Evolutionary conservation across 495 filamentous ascomycete genomes (phyloP).

Genomic region (Recurvomyces mirabilis): DNA sequence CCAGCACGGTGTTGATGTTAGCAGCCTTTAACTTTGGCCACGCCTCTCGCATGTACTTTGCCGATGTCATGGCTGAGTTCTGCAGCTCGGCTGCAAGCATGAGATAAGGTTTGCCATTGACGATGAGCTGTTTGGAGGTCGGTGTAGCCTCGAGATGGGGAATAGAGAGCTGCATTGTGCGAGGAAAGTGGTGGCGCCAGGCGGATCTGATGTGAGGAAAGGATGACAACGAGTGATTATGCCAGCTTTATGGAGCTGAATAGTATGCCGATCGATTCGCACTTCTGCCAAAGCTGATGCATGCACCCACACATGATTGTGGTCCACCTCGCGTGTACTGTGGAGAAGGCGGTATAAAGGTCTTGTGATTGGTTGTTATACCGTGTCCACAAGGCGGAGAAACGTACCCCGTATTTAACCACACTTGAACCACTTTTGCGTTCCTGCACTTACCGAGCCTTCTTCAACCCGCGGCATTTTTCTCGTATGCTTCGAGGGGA

Average conservation of each 20-base stretch:
- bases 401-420: too few species aligned
- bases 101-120: constrained; percentile 39
- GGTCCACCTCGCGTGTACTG: too few species aligned
- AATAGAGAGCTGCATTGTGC: not conserved
- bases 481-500: too few species aligned
- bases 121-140: constrained; percentile 33
- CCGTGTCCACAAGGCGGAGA: too few species aligned
- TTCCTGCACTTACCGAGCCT: too few species aligned
- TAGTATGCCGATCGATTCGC: too few species aligned
- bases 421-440: too few species aligned
- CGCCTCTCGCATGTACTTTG: constrained; percentile 34
- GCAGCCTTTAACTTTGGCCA: constrained; percentile 36
- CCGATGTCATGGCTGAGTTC: constrained; percentile 39
- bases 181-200: not conserved
- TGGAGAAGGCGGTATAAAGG: not conserved
- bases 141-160: constrained; percentile 28
- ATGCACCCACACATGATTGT: too few species aligned
- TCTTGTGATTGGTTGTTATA: not conserved
- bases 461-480: too few species aligned
- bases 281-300: too few species aligned
- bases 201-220: not conserved
- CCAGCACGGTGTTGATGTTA: constrained; percentile 41
- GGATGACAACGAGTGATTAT: not conserved
- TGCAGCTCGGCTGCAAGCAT: constrained; percentile 38
- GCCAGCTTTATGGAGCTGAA: not conserved